phyloP scores from a whole-genome alignment of 2,329 filamentous ascomycete genomes.

The Cordyceps farinosa region DNA sequence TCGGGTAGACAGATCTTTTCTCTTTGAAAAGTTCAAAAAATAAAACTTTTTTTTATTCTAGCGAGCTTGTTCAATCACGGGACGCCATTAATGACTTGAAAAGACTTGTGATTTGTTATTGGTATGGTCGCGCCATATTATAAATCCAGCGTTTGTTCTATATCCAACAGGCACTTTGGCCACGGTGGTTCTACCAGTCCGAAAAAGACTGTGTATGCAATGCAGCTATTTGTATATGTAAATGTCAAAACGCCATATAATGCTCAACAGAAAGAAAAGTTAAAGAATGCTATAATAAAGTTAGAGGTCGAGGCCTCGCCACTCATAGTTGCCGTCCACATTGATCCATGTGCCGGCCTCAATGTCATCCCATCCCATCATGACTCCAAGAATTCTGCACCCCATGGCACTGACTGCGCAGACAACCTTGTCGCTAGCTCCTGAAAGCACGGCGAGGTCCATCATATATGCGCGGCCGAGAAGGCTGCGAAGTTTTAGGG shows the following conservation, averaged over 20 bases:
- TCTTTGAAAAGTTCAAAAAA: rapidly evolving
- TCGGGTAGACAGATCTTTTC: background rate
- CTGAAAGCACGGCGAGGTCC: slow-evolving; percentile 70
- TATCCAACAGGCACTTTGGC: background rate
- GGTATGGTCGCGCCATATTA: background rate
- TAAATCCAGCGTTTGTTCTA: background rate
- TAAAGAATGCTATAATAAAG: slow-evolving; percentile 31
- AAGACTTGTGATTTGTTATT: background rate
- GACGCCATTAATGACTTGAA: too few species aligned
- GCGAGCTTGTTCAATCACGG: background rate
- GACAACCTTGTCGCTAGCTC: slow-evolving; percentile 65
- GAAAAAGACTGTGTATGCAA: background rate
- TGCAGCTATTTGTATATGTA: background rate
- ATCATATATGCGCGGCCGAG: slow-evolving; percentile 79
- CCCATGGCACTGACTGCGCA: slow-evolving; percentile 72
- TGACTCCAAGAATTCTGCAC: slow-evolving; percentile 74
- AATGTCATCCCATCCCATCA: slow-evolving; percentile 81
- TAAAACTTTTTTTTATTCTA: background rate
- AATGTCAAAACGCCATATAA: slow-evolving; percentile 19
- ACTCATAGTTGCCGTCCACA: slow-evolving; percentile 67
- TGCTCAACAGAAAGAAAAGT: slow-evolving; percentile 15
- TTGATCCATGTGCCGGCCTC: slow-evolving; percentile 65
- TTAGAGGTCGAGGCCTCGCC: slow-evolving; percentile 37
- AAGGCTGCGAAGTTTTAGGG: slow-evolving; percentile 66
- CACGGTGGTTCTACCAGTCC: background rate